A percentile compares a stretch with the other conserved stretches of the same genome.
phyloP scores from a whole-genome alignment of 768 basidiomycete genomes.

The button mushroom (Agaricus bisporus) region DNA sequence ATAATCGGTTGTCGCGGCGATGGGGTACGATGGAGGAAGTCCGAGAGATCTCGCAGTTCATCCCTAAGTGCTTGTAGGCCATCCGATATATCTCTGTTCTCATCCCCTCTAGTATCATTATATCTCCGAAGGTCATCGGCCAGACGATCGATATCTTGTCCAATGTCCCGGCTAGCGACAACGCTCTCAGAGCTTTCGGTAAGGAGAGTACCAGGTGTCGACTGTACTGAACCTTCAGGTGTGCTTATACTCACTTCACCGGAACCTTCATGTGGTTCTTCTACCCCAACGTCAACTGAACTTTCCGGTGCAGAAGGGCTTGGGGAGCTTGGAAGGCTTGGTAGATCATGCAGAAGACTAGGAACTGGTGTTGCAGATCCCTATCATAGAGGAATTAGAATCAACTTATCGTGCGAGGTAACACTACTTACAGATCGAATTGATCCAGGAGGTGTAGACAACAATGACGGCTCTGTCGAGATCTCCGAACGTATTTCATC shows the following conservation, averaged over 20 bases:
- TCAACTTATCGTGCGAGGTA: not conserved
- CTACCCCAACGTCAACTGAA: constrained; percentile 28
- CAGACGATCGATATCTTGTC: constrained; percentile 38
- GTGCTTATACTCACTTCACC: constrained; percentile 33
- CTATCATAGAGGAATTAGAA: constrained; percentile 9
- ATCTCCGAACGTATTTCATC: constrained; percentile 23
- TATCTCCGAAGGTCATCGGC: constrained; percentile 50
- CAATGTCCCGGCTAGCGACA: constrained; percentile 38
- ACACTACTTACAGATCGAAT: constrained; percentile 28
- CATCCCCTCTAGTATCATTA: constrained; percentile 54
- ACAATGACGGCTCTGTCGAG: constrained; percentile 52
- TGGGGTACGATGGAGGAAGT: constrained; percentile 42
- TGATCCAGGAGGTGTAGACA: constrained; percentile 35
- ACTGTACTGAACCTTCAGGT: constrained; percentile 21
- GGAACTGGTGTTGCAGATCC: constrained; percentile 16
- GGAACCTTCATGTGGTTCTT: constrained; percentile 32
- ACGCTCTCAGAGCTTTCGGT: constrained; percentile 36
- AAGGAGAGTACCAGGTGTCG: constrained; percentile 19
- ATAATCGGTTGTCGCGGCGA: constrained; percentile 20
- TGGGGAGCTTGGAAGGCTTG: constrained; percentile 16
- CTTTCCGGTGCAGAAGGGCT: constrained; percentile 30
- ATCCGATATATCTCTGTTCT: constrained; percentile 57
- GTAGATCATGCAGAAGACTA: constrained; percentile 9
- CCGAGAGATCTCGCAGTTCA: constrained; percentile 59
- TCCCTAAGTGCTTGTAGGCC: constrained; percentile 67